phyloP scores from a whole-genome alignment of 192 early-diverging fungal species.

The Gamsiella multidivaricata region DNA sequence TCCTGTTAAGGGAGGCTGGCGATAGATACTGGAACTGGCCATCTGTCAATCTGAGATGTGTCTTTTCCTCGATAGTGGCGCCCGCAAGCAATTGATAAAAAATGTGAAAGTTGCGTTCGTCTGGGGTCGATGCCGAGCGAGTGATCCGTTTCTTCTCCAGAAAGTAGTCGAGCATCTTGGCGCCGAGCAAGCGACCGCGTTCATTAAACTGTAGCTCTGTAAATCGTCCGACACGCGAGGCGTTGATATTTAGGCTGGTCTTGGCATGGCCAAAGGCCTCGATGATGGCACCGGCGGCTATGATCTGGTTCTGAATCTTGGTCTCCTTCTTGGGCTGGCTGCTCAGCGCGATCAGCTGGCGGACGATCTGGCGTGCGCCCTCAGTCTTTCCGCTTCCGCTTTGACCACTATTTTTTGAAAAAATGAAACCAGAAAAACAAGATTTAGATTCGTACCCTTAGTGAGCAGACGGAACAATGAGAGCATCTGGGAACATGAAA shows the following conservation, averaged over 20 bases:
- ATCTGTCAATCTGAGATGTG: slow-evolving; percentile 78
- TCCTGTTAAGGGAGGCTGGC: slow-evolving; percentile 66
- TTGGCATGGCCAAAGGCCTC: slow-evolving; percentile 92
- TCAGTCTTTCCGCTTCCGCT: slow-evolving; percentile 91
- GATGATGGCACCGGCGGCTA: slow-evolving; percentile 77
- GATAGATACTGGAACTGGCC: slow-evolving; percentile 67
- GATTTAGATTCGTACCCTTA: neutral
- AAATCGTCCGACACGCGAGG: slow-evolving; percentile 87
- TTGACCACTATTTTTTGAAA: slow-evolving; percentile 73
- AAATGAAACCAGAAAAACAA: neutral
- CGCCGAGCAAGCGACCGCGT: slow-evolving; percentile 89
- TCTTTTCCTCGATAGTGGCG: slow-evolving; percentile 78
- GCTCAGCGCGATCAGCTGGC: slow-evolving; percentile 75
- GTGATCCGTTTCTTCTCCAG: slow-evolving; percentile 87
- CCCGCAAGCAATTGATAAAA: slow-evolving; percentile 96
- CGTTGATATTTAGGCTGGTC: slow-evolving; percentile 78
- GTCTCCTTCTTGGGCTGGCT: slow-evolving; percentile 76
- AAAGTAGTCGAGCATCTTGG: slow-evolving; percentile 88
- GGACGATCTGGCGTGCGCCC: slow-evolving; percentile 70
- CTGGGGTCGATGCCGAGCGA: slow-evolving; percentile 55
- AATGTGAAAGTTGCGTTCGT: slow-evolving; percentile 92
- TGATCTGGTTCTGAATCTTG: slow-evolving; percentile 74
- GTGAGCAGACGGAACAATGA: neutral
- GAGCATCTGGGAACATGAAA: too few relatives aligned
- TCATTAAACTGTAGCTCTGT: slow-evolving; percentile 94